Evolutionary conservation across 805 yeast species (phyloP).

Genomic region (Naumovozyma baii): DNA sequence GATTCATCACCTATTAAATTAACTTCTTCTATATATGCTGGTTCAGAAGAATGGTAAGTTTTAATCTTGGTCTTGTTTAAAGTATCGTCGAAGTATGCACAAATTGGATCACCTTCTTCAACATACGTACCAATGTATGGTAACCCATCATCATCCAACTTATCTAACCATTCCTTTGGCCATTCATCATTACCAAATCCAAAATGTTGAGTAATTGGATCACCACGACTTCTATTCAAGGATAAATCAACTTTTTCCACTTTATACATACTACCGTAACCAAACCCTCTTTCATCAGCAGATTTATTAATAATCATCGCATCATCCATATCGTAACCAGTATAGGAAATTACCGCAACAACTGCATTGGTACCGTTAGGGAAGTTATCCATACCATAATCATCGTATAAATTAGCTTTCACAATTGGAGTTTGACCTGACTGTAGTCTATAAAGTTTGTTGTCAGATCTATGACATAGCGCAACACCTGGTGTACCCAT

Average conservation of each 20-base stretch:
- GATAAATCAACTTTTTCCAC: slow-evolving; percentile 84
- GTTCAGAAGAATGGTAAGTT: slow-evolving; percentile 87
- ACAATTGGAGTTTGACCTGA: slow-evolving; percentile 97
- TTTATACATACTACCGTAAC: slow-evolving; percentile 93
- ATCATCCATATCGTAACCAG: slow-evolving; percentile 99
- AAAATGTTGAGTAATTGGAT: slow-evolving; percentile 86
- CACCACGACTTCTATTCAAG: slow-evolving; percentile 74
- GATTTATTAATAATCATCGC: slow-evolving; percentile 97
- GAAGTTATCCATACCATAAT: slow-evolving; percentile 95
- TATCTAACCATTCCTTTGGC: slow-evolving; percentile 85
- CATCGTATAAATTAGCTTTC: slow-evolving; percentile 85
- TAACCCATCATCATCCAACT: slow-evolving; percentile 84
- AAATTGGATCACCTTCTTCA: slow-evolving; percentile 92
- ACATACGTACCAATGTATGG: slow-evolving; percentile 82
- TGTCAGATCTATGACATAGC: slow-evolving; percentile 82
- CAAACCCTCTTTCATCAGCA: slow-evolving; percentile 96
- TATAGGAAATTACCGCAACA: slow-evolving; percentile 96
- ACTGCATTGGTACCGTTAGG: slow-evolving; percentile 98
- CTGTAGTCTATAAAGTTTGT: slow-evolving; percentile 85
- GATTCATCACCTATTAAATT: slow-evolving; percentile 80
- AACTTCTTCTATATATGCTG: slow-evolving; percentile 92
- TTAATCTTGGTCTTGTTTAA: slow-evolving; percentile 83
- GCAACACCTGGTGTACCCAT: slow-evolving; percentile 99
- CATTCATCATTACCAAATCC: slow-evolving; percentile 91
- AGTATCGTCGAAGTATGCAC: slow-evolving; percentile 86